Base-by-base conservation (phyloP, 164 flowering plant species). In the Vitis cinerea region DNA sequence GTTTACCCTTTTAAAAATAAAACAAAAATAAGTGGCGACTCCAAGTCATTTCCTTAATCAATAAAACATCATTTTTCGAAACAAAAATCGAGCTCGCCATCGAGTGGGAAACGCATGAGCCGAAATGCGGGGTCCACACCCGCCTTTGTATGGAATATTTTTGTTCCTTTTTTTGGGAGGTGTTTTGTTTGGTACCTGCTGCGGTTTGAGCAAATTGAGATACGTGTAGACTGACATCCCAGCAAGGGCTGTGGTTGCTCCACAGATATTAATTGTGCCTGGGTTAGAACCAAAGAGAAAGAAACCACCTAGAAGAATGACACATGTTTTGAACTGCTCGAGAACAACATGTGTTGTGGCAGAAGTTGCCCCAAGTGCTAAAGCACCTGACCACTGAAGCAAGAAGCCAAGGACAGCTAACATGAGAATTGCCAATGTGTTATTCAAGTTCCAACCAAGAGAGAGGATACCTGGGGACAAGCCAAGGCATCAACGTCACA, bases 371-470 rank as follows among this genome's bases (percentile, higher is more conserved):
- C 97, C 97, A 49, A 94, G 96, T 47, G 99, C 99, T 66, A 94
- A 76, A 76, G 99, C 99, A 73, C 97, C 99, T 27, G 99, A 94
- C 97, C 99, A 94, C 78, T 94, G 99, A 76, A 94, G 94, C 76
- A 94, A 81, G 81, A 94, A 94, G 14, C 99, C 99, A 61, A 94
- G 89, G 69, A 87, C 61, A 37, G 97, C 97, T 12, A n/a, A n/a
- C n/a, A n/a, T n/a, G n/a, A n/a, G n/a, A n/a, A n/a, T n/a, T n/a
- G n/a, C n/a, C n/a, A n/a, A n/a, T n/a, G n/a, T n/a, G n/a, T n/a
- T n/a, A n/a, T n/a, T n/a, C n/a, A n/a, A n/a, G n/a, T n/a, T n/a
- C n/a, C n/a, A n/a, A n/a, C n/a, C n/a, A n/a, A n/a, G n/a, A n/a
- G n/a, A n/a, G n/a, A n/a, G n/a, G n/a, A n/a, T n/a, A n/a, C n/a